Evolutionary conservation across 179 eudicot species (phyloP).

Genomic region (Pouteria campechiana): DNA sequence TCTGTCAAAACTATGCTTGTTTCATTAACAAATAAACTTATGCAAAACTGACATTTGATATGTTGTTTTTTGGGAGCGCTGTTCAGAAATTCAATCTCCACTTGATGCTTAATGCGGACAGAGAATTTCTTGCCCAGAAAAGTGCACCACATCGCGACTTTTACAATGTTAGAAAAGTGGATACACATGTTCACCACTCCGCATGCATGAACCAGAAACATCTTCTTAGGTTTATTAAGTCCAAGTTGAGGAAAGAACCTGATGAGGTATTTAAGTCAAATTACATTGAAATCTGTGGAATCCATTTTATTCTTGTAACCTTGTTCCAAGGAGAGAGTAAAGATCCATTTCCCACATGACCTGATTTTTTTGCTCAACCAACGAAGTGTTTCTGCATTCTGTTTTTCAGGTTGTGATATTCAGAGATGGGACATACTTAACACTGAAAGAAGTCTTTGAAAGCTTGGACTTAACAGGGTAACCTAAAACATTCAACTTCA

Average conservation of each 20-base stretch:
- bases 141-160: constrained; percentile 99
- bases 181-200: constrained; percentile 98
- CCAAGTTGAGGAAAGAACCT: constrained; percentile 97
- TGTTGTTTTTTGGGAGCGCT: constrained; percentile 5
- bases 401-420: constrained; percentile 85
- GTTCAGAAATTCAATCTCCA: constrained; percentile 97
- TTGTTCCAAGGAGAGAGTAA: too few relatives aligned
- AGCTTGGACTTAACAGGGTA: constrained; percentile 99
- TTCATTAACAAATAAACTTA: too few relatives aligned
- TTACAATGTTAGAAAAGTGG: constrained; percentile 97
- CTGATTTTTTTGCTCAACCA: too few relatives aligned
- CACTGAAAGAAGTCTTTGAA: constrained; percentile 94
- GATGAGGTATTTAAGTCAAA: constrained; percentile 83
- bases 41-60: constrained; percentile 4
- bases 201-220: constrained; percentile 99
- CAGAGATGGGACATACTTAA: constrained; percentile 95
- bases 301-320: too few relatives aligned
- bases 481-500: constrained; percentile 3
- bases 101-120: constrained; percentile 98
- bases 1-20: not conserved
- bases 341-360: too few relatives aligned
- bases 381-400: too few relatives aligned
- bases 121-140: constrained; percentile 96
- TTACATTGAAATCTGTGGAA: not conserved
- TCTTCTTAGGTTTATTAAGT: constrained; percentile 94